phyloP scores from a whole-genome alignment of 768 basidiomycete genomes.

The Suillus subluteus region DNA sequence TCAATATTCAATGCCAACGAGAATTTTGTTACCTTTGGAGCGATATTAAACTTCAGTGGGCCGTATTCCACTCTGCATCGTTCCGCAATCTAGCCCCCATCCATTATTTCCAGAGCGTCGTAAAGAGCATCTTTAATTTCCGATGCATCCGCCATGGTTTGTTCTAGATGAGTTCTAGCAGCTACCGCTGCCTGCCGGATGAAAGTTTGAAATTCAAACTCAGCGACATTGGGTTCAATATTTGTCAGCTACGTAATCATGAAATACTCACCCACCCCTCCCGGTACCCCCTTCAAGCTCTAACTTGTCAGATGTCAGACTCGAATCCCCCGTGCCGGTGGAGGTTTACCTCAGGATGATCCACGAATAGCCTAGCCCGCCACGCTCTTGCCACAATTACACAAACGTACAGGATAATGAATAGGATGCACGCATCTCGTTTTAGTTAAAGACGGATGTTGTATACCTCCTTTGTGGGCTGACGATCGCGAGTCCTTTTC shows the following conservation, averaged over 20 bases:
- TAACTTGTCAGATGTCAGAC: background rate
- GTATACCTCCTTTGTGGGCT: background rate
- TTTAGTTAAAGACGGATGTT: background rate
- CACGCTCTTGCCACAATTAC: background rate
- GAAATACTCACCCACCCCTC: too few relatives aligned
- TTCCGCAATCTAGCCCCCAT: constrained; percentile 45
- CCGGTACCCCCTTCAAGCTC: too few relatives aligned
- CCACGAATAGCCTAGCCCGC: background rate
- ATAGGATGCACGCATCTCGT: background rate
- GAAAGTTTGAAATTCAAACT: background rate
- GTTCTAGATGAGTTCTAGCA: background rate
- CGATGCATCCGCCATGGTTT: background rate
- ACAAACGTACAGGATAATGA: background rate
- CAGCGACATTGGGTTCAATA: constrained; percentile 3
- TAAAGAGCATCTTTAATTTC: constrained; percentile 53
- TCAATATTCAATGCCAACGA: background rate
- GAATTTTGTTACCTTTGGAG: constrained; percentile 52
- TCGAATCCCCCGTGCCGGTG: background rate
- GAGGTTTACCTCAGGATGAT: background rate
- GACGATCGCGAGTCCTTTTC: background rate
- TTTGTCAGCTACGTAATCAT: background rate
- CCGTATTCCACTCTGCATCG: constrained; percentile 55
- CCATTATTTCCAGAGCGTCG: constrained; percentile 57
- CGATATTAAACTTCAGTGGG: constrained; percentile 53
- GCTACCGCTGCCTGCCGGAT: background rate